A percentile compares a stretch with the other conserved stretches of the same genome.
phyloP scores from a whole-genome alignment of 306 rosid species.

The Malus domestica region DNA sequence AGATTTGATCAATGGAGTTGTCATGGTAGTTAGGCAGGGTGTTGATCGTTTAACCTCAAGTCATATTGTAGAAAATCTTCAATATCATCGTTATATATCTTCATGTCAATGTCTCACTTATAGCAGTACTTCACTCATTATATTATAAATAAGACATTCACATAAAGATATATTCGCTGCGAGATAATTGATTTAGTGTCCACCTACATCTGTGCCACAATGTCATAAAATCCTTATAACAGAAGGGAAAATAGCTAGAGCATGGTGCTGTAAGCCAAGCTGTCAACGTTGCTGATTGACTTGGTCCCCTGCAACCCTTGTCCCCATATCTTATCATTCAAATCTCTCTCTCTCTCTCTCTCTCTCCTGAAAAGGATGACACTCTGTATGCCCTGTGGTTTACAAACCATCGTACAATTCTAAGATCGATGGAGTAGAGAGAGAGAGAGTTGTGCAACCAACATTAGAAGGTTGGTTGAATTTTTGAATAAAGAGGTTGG shows the following conservation, averaged over 20 bases:
- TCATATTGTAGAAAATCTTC: too few species aligned
- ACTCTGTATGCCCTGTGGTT: constrained; percentile 39
- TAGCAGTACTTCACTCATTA: too few species aligned
- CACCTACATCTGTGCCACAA: too few species aligned
- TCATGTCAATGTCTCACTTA: too few species aligned
- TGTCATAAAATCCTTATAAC: neutral
- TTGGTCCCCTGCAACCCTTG: constrained; percentile 31
- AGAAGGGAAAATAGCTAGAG: neutral
- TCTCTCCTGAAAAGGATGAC: constrained; percentile 13
- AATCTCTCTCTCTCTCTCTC: constrained; percentile 13
- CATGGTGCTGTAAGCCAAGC: neutral
- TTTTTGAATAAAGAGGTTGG: constrained; percentile 10
- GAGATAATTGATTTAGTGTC: too few species aligned
- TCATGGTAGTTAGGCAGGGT: too few species aligned
- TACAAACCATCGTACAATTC: constrained; percentile 22
- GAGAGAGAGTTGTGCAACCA: constrained; percentile 5
- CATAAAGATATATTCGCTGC: too few species aligned
- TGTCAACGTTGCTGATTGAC: constrained; percentile 11
- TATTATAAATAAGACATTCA: neutral
- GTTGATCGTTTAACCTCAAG: too few species aligned
- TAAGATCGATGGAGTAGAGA: neutral
- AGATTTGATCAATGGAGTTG: too few species aligned
- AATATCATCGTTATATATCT: too few species aligned
- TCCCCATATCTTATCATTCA: neutral
- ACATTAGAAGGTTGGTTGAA: constrained; percentile 9